Conservation (phyloP, 2,329 filamentous ascomycete species). For the Dothideomycetidae sp. region DNA sequence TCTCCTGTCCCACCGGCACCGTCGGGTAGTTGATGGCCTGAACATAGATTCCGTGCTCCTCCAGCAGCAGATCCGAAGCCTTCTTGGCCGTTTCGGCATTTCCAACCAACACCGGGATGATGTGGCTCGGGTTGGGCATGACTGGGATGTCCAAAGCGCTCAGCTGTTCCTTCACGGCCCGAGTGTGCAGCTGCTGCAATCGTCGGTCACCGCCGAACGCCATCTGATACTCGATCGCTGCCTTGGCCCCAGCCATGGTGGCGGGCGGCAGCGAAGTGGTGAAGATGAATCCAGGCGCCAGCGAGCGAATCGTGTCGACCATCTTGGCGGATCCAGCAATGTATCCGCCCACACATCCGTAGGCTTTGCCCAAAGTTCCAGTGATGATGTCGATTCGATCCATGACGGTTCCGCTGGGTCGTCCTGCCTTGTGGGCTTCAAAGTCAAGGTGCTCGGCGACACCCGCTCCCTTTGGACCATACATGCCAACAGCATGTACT, state of each 20-base stretch:
- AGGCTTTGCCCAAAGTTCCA: conserved; percentile 91
- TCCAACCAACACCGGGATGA: conserved; percentile 84
- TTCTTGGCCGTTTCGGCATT: conserved; percentile 85
- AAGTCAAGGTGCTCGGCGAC: conserved; percentile 96
- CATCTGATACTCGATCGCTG: conserved; percentile 90
- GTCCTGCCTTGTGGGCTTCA: conserved; percentile 64
- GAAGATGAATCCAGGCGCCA: conserved; percentile 97
- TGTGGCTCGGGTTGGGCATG: conserved; percentile 94
- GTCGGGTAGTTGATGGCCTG: conserved; percentile 99
- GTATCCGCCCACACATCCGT: conserved; percentile 94
- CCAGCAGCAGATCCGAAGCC: conserved; percentile 81
- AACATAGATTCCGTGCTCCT: conserved; percentile 87
- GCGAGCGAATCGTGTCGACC: conserved; percentile 83
- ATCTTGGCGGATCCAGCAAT: conserved; percentile 80
- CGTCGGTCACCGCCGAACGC: conserved; percentile 70
- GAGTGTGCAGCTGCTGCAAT: conserved; percentile 91
- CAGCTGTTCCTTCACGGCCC: conserved; percentile 78
- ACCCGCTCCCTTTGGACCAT: conserved; percentile 86
- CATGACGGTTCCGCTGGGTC: conserved; percentile 71
- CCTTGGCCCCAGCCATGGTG: conserved; percentile 85
- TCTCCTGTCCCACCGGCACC: conserved; percentile 93
- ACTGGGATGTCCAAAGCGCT: conserved; percentile 75
- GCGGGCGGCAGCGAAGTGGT: conserved; percentile 92
- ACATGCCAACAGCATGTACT: conserved; percentile 98
- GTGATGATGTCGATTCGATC: conserved; percentile 97